Evolutionary conservation across 73 alveolate genomes (phyloP), one percentile per base, ranked within the genome.

Genomic region (Stentor coeruleus): DNA sequence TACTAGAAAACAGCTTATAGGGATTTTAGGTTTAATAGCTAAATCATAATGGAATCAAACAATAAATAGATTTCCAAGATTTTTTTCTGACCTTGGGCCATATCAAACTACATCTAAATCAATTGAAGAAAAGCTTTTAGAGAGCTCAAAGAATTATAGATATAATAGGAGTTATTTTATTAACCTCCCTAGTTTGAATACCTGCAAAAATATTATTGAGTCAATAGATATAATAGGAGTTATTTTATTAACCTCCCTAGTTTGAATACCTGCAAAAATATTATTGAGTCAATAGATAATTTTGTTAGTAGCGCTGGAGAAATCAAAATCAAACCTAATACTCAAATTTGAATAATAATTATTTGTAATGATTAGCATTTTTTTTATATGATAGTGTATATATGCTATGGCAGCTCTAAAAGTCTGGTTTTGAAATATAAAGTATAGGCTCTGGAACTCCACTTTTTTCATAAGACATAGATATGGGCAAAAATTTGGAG

Each of bases 1-100:
- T 72, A 31, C 49, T 37, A 81, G 91, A 81, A 41, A 59, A 11
- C 42, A 81, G 11, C 60, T 81, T 26, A 39, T 75, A 6, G 20
- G n/a, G 6, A 33, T 40, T 14, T 14, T 37, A 15, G 83, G 83
- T n/a, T 1, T 20, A 0, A 20, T 75, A 14, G n/a, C 39, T 26
- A 39, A 35, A 36, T n/a, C 3, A 38, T 31, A 58, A 26, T 74
- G 35, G 58, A 33, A 83, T 3, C 37, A 37, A 28, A 26, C 79
- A 15, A n/a, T n/a, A n/a, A n/a, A n/a, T n/a, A 66, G 37, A 31
- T 40, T 40, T 2, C 42, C 79, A 20, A 20, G 37, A 11, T 20
- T 28, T 31, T 20, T 40, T 66, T 49, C 66, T 6, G 66, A 49
- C 6, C 6, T 49, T 6, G 79, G 79, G 39, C 14, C 42, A 28